Conservation (phyloP, 176 grass and related monocot genomes). For the Eleusine indica region DNA sequence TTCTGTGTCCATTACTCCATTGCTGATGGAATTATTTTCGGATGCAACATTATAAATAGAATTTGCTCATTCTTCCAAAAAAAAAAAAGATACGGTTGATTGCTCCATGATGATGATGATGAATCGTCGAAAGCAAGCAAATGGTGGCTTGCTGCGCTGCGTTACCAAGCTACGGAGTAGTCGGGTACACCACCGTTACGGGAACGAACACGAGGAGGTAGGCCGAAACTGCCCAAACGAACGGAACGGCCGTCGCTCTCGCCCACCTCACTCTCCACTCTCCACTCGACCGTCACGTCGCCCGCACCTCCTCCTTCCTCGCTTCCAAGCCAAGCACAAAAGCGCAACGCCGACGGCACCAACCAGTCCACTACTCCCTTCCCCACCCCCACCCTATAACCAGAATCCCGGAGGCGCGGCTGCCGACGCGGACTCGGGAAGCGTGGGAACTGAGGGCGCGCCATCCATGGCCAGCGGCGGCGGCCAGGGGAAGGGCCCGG, state of each 20-base stretch:
- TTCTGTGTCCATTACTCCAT: too few relatives aligned
- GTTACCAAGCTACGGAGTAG: background rate
- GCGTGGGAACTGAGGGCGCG: background rate
- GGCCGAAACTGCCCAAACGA: background rate
- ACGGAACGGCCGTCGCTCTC: background rate
- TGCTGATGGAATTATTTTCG: too few relatives aligned
- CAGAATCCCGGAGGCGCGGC: background rate
- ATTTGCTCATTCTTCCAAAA: too few relatives aligned
- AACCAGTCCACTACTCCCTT: conserved; percentile 32
- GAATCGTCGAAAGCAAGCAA: background rate
- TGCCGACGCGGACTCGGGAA: background rate
- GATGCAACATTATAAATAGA: too few relatives aligned
- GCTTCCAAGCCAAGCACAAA: conserved; percentile 58
- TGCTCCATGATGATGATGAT: background rate
- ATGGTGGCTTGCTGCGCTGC: background rate
- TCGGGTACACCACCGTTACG: background rate
- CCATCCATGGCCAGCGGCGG: conserved; percentile 46
- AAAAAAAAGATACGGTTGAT: background rate
- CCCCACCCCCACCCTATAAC: conserved; percentile 21
- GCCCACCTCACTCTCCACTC: background rate
- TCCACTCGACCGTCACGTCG: background rate
- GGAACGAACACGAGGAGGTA: background rate
- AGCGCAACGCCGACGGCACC: conserved; percentile 5
- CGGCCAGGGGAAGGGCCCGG: conserved; percentile 43
- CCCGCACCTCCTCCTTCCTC: background rate